Base-by-base conservation (phyloP, 495 filamentous ascomycete species). In the Lichenothelia convexa region DNA sequence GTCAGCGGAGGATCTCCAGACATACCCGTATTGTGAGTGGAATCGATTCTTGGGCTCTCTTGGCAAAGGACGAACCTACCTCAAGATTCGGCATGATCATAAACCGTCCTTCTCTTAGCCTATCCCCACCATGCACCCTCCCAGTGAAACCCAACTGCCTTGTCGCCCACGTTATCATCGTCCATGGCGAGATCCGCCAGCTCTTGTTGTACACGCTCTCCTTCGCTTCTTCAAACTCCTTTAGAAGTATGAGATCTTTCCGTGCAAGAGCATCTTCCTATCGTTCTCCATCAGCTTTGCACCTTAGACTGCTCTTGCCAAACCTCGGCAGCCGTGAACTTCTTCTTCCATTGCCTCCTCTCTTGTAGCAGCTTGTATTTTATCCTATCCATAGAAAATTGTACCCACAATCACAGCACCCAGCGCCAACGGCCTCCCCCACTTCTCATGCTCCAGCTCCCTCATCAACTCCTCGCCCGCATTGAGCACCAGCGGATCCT, bases 361-460 rank as follows among this genome's bases (percentile, higher is more conserved):
- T n/a, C n/a, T n/a, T n/a, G n/a, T n/a, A n/a, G n/a, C n/a, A n/a
- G n/a, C n/a, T n/a, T n/a, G n/a, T n/a, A n/a, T n/a, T n/a, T n/a
- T n/a, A n/a, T n/a, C n/a, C n/a, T n/a, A n/a, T n/a, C n/a, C n/a
- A n/a, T n/a, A n/a, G n/a, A n/a, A n/a, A n/a, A n/a, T n/a, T n/a
- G n/a, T n/a, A n/a, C n/a, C n/a, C n/a, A n/a, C n/a, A 6, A 95
- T 60, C 27, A 87, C 89, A 17, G 75, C 67, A 2, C 75, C 78
- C 2, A 97, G 58, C 5, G 78, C 82, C n/a, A 87, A 63, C 15
- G 89, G 89, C 17, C 74, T 65, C 15, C 89, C 91, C 60, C 70
- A 91, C 51, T 91, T 75, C 31, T 71, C 67, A 12, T 65, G 74
- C 46, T 86, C 78, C 42, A 97, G 58, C 13, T 72, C 74, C 21